phyloP scores from a whole-genome alignment of 192 early-diverging fungal genomes.

The Rhizoclosmatium sp. region DNA sequence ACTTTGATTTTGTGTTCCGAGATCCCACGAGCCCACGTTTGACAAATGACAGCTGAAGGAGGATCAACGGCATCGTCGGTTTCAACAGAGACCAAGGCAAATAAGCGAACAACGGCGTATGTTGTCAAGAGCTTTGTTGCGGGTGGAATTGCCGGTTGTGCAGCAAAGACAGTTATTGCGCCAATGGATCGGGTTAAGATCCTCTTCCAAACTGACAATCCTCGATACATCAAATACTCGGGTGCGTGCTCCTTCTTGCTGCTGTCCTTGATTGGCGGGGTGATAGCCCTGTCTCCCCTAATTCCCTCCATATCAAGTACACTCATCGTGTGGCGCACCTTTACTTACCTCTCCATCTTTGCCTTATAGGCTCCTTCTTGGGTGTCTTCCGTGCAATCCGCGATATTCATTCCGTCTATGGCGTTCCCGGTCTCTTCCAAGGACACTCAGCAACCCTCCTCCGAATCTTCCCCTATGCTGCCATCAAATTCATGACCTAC shows the following conservation, averaged over 20 bases:
- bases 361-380: constrained; percentile 68
- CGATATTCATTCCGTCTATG: constrained; percentile 76
- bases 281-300: background rate
- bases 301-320: background rate
- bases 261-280: background rate
- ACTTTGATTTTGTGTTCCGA: background rate
- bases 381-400: constrained; percentile 84
- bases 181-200: constrained; percentile 67
- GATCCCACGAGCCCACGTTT: background rate
- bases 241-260: constrained; percentile 40
- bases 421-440: constrained; percentile 86
- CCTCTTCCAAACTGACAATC: constrained; percentile 63
- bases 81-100: background rate
- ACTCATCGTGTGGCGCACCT: background rate
- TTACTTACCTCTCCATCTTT: background rate
- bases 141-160: constrained; percentile 67
- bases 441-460: constrained; percentile 94
- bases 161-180: constrained; percentile 64
- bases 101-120: constrained; percentile 44
- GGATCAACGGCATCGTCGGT: background rate
- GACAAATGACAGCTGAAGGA: background rate
- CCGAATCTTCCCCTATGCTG: constrained; percentile 95
- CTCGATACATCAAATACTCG: constrained; percentile 55
- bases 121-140: constrained; percentile 58
- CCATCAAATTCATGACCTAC: constrained; percentile 96